Percentiles rank a stretch among this genome's conserved stretches.
phyloP scores from a whole-genome alignment of 331 rosid genomes.

The Pyrus hybrid region DNA sequence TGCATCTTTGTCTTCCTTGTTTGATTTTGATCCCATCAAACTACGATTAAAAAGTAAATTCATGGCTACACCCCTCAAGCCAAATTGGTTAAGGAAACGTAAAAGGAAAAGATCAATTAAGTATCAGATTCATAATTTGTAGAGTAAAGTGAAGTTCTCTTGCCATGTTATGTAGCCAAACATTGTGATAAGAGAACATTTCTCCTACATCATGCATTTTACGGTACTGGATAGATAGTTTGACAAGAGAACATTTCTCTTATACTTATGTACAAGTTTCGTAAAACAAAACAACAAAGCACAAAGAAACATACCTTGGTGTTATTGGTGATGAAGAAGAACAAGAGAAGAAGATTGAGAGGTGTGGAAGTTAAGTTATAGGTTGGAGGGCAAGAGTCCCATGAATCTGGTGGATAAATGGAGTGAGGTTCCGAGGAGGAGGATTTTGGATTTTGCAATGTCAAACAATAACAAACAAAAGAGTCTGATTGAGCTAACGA shows the following conservation, averaged over 20 bases:
- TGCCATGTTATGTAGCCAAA: neutral
- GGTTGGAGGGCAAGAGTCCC: constrained; percentile 16
- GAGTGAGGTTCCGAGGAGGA: neutral
- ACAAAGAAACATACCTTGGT: constrained; percentile 8
- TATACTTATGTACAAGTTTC: neutral
- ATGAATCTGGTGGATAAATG: neutral
- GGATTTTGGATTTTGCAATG: constrained; percentile 8
- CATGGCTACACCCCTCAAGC: neutral
- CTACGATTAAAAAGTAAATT: neutral
- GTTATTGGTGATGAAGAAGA: neutral
- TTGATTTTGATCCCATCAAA: constrained; percentile 27
- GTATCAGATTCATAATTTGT: neutral
- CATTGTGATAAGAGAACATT: neutral
- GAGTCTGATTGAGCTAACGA: constrained; percentile 16
- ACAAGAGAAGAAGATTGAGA: neutral
- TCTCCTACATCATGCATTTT: neutral
- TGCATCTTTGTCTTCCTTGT: constrained; percentile 17
- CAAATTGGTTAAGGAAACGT: neutral
- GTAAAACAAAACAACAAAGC: neutral
- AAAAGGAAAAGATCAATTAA: neutral
- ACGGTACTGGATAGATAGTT: neutral
- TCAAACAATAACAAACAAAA: neutral
- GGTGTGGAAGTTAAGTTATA: neutral
- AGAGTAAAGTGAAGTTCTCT: neutral
- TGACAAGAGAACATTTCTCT: neutral